Conservation (phyloP, 1,284 basidiomycete genomes). For the Tremellales sp. region DNA sequence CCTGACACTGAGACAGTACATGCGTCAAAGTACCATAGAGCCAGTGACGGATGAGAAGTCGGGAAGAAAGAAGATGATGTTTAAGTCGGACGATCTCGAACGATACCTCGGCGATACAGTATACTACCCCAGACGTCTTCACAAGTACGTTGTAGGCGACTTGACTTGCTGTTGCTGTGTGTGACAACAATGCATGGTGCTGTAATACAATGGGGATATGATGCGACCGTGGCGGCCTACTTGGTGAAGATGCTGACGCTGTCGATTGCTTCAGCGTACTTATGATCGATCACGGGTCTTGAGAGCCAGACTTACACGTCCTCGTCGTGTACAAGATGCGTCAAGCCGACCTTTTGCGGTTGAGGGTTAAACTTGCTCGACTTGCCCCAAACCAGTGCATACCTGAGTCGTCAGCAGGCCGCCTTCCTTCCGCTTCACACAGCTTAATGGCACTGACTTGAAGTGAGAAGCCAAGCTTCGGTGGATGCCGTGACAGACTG, state of each 20-base stretch:
- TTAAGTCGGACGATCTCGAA: neutral
- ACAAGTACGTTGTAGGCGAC: neutral
- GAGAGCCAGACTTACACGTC: slow-evolving; percentile 68
- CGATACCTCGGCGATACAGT: neutral
- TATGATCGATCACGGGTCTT: neutral
- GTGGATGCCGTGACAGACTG: slow-evolving; percentile 89
- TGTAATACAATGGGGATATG: neutral
- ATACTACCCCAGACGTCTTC: neutral
- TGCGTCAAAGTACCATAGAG: neutral
- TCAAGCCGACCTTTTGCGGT: slow-evolving; percentile 84
- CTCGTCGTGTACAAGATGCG: slow-evolving; percentile 84
- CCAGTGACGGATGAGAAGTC: neutral
- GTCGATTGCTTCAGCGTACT: slow-evolving; percentile 1
- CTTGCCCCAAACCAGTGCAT: slow-evolving; percentile 89
- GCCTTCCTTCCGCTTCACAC: neutral
- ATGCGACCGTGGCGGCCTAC: slow-evolving; percentile 13
- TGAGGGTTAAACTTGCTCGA: slow-evolving; percentile 87
- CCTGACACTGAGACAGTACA: neutral
- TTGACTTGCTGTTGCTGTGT: neutral
- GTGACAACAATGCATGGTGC: neutral
- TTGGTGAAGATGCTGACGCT: slow-evolving; percentile 50
- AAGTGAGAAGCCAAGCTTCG: slow-evolving; percentile 84
- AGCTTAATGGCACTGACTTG: slow-evolving; percentile 49
- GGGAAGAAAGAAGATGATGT: neutral
- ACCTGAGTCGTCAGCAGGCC: slow-evolving; percentile 49